These are phyloP conservation scores for Pleurotus eryngii DNA, from an alignment of 768 basidiomycete species.

Conservation along the genomic window DNA sequence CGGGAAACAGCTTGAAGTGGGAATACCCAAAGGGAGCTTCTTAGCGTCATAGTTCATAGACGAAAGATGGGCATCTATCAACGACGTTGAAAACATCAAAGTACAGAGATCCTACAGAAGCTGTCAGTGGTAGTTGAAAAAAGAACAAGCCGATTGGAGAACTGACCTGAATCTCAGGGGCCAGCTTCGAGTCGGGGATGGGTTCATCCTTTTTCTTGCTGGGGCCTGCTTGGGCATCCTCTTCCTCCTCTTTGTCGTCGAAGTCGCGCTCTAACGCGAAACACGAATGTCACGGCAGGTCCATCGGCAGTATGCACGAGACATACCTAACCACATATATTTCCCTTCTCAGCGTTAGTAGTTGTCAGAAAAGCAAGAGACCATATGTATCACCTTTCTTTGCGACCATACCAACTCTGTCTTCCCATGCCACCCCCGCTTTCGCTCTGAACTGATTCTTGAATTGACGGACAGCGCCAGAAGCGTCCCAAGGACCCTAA, in stretches of 20 bases:
- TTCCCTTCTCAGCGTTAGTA: constrained; percentile 38
- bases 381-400: constrained; percentile 36
- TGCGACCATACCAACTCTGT: constrained; percentile 46
- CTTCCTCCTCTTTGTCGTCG: constrained; percentile 45
- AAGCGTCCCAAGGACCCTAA: constrained; percentile 45
- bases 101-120: constrained; percentile 37
- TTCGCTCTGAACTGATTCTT: constrained; percentile 61
- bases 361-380: background rate
- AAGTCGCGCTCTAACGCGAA: constrained; percentile 43
- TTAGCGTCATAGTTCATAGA: constrained; percentile 68
- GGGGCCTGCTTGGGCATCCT: constrained; percentile 26
- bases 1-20: background rate
- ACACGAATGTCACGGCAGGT: background rate
- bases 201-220: constrained; percentile 28
- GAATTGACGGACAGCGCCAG: constrained; percentile 45
- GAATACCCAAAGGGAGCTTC: constrained; percentile 55
- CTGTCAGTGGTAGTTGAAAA: background rate
- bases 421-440: constrained; percentile 46
- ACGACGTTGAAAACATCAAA: constrained; percentile 52
- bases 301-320: background rate
- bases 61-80: constrained; percentile 52
- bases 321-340: constrained; percentile 56
- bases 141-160: background rate
- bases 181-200: constrained; percentile 46
- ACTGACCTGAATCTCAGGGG: constrained; percentile 41